Evolutionary conservation across 768 basidiomycete species (phyloP), one percentile per base, ranked within the genome.

Genomic region (Heimioporus sp.): DNA sequence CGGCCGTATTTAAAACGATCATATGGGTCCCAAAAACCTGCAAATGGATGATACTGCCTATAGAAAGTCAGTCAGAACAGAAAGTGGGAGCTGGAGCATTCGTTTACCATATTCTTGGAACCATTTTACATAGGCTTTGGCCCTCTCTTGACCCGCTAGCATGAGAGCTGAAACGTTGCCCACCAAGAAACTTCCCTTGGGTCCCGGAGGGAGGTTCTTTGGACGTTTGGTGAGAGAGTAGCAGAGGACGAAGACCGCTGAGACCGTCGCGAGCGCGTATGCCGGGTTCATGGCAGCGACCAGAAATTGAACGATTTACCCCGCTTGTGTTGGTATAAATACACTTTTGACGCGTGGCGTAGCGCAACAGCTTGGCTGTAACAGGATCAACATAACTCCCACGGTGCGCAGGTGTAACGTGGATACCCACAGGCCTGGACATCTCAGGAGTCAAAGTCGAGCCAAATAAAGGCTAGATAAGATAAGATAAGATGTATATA

Each of bases 1-100:
- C 59, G 34, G 60, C 49, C 10, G 71, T 71, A 50, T 71, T 75
- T 16, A 75, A 57, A 20, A 75, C 51, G n/a, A 74, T 55, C 10
- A 69, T 63, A 5, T 49, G 53, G 12, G 7, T 5, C n/a, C 32
- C 19, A 10, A 45, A 45, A 3, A 45, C 20, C 4, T 34, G 11
- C 10, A 45, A 4, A 35, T 45, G 32, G 32, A 45, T 35, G 32
- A 45, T 45, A 4, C 19, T 15, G 19, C 43, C 32, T 45, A 10
- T 4, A 1, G 28, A 8, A 13, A 39, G 2, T 32, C 10, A 6
- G 10, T 45, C 32, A 45, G 31, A 45, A 45, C 16, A 20, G 8
- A 16, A 35, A 4, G 32, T 35, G 43, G 17, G 8, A 4, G 19
- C 37, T 2, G 13, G 12, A 21, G 28, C 5, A n/a, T 35, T 19